Conservation (phyloP, 1,284 basidiomycete species). For the Rhodotorula mucilaginosa region DNA sequence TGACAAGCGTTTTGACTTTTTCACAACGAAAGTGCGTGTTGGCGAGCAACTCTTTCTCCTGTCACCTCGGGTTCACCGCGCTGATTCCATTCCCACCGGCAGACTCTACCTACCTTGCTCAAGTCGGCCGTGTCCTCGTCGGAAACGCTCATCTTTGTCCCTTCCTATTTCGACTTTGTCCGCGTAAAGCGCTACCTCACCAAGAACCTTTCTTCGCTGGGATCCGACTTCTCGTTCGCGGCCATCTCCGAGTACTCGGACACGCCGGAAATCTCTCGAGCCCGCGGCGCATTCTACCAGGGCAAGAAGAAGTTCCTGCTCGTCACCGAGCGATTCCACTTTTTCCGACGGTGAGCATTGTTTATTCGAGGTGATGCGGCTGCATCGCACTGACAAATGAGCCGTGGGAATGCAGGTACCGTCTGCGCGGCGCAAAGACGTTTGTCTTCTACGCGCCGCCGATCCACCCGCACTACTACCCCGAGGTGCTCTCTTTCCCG, state of each 20-base stretch:
- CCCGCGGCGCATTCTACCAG: constrained; percentile 86
- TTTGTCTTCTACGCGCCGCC: constrained; percentile 90
- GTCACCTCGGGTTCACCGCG: not conserved
- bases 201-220: constrained; percentile 52
- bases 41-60: too few species aligned
- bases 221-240: constrained; percentile 65
- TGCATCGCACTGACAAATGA: not conserved
- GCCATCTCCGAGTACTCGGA: constrained; percentile 94
- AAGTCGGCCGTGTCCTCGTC: constrained; percentile 88
- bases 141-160: constrained; percentile 84
- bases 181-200: constrained; percentile 82
- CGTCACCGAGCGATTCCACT: constrained; percentile 95
- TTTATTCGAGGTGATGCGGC: not conserved
- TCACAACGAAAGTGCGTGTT: constrained; percentile 72
- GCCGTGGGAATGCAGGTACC: constrained; percentile 61
- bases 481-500: constrained; percentile 79
- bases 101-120: constrained; percentile 75
- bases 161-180: constrained; percentile 96
- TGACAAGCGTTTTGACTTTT: constrained; percentile 80
- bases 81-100: not conserved
- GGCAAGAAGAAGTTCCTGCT: constrained; percentile 83
- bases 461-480: constrained; percentile 84
- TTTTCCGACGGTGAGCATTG: constrained; percentile 72
- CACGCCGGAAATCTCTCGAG: constrained; percentile 87
- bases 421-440: constrained; percentile 84